Evolutionary conservation across 1,284 basidiomycete genomes (phyloP).

Genomic region (Tylopilus sp.): DNA sequence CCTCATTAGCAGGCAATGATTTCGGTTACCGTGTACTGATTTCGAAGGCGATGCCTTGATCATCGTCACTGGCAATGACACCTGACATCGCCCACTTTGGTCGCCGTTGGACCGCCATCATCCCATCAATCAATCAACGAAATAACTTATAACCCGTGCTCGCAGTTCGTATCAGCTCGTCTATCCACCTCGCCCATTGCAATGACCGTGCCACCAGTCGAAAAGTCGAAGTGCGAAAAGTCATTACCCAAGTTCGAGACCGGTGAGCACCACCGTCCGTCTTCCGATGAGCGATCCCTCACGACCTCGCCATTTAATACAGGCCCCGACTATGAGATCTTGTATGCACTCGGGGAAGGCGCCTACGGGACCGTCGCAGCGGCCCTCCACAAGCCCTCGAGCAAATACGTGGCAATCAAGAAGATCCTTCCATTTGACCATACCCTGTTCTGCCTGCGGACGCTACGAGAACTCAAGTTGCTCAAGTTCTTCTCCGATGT

Average conservation of each 20-base stretch:
- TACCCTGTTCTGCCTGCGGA: slow-evolving; percentile 74
- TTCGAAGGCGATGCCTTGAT: slow-evolving; percentile 5
- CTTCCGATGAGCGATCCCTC: background rate
- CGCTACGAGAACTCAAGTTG: slow-evolving; percentile 75
- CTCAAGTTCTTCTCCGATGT: slow-evolving; percentile 81
- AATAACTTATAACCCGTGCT: slow-evolving; percentile 4
- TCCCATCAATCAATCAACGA: slow-evolving; percentile 14
- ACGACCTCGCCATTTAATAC: slow-evolving; percentile 8
- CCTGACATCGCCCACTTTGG: slow-evolving; percentile 6
- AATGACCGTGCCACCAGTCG: slow-evolving; percentile 14
- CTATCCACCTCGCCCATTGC: background rate
- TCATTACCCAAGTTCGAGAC: slow-evolving; percentile 64
- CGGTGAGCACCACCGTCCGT: slow-evolving; percentile 39
- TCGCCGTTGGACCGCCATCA: slow-evolving; percentile 8
- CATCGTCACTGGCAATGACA: slow-evolving; percentile 4
- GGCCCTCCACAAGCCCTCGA: slow-evolving; percentile 62
- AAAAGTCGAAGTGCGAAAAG: slow-evolving; percentile 32
- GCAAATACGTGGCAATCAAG: slow-evolving; percentile 73
- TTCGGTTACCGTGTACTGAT: slow-evolving; percentile 20
- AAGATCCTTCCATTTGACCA: slow-evolving; percentile 85
- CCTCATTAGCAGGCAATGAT: background rate
- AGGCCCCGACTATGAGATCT: slow-evolving; percentile 73
- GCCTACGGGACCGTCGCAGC: slow-evolving; percentile 72
- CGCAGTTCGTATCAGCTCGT: background rate
- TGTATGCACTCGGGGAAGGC: slow-evolving; percentile 75